Percentiles rank a stretch among this genome's conserved stretches.
Conservation (phyloP, 2,329 filamentous ascomycete species). For the Fusarium concolor region DNA sequence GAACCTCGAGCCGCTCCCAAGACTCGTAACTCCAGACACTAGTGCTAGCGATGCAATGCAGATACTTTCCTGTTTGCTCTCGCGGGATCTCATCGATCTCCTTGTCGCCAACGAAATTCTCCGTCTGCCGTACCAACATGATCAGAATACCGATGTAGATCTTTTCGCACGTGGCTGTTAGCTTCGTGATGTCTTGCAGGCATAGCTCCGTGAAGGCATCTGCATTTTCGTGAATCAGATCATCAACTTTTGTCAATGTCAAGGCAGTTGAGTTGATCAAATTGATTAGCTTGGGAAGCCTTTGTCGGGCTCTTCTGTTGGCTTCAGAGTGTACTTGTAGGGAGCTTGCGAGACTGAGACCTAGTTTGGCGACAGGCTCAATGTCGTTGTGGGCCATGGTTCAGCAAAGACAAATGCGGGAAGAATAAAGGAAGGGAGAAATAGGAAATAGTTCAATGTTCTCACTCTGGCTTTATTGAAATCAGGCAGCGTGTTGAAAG, state of each 20-base stretch:
- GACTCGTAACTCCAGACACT: rapidly evolving
- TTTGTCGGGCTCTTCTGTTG: background rate
- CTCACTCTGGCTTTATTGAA: background rate
- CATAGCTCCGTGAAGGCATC: background rate
- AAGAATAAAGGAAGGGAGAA: too few relatives aligned
- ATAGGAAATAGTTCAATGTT: rapidly evolving
- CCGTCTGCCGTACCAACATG: background rate
- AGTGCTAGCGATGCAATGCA: background rate
- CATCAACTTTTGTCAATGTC: background rate
- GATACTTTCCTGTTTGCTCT: background rate
- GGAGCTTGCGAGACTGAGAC: background rate
- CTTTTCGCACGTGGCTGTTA: background rate
- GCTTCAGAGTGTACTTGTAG: background rate
- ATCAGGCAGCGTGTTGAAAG: too few relatives aligned
- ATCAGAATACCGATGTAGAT: background rate
- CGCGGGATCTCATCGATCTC: background rate
- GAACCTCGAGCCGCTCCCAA: background rate
- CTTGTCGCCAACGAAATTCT: background rate
- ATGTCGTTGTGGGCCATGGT: background rate
- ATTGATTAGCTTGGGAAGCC: background rate
- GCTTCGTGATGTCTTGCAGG: background rate
- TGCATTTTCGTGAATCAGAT: background rate
- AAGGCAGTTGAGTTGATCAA: background rate
- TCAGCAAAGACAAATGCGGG: too few relatives aligned
- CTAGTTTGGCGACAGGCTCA: background rate